A percentile compares a stretch with the other conserved stretches of the same genome.
These are phyloP conservation scores for Teunomyces gatunensis DNA, from an alignment of 805 yeast species.

Conservation along the genomic window DNA sequence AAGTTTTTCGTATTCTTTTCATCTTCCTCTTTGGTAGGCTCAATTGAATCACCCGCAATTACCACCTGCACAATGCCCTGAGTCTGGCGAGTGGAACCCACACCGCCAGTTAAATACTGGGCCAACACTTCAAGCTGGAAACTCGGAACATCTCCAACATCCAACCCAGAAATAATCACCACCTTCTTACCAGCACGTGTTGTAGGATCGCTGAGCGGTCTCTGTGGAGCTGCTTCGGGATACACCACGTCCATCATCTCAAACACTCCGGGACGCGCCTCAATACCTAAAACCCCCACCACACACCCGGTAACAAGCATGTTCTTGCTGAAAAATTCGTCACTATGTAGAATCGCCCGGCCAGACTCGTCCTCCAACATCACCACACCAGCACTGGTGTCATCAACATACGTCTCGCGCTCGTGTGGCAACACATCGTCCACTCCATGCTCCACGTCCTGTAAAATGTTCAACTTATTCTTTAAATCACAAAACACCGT, in stretches of 20 bases:
- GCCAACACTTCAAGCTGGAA: slow-evolving; percentile 54
- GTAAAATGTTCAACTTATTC: slow-evolving; percentile 79
- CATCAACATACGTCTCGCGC: slow-evolving; percentile 31
- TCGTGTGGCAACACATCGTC: slow-evolving; percentile 49
- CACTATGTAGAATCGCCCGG: slow-evolving; percentile 67
- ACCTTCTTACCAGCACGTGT: slow-evolving; percentile 41
- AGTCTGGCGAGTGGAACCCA: slow-evolving; percentile 40
- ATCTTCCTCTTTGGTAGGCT: slow-evolving; percentile 23
- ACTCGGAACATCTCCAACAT: slow-evolving; percentile 44
- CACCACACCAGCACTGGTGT: slow-evolving; percentile 52
- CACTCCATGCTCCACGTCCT: slow-evolving; percentile 66
- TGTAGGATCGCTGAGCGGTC: slow-evolving; percentile 17
- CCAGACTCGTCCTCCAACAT: slow-evolving; percentile 94
- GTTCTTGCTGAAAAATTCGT: slow-evolving; percentile 48
- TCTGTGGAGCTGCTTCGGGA: slow-evolving; percentile 65
- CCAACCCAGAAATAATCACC: slow-evolving; percentile 77
- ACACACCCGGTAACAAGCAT: slow-evolving; percentile 87
- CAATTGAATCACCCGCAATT: slow-evolving; percentile 71
- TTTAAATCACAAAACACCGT: slow-evolving; percentile 82
- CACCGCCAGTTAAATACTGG: slow-evolving; percentile 70
- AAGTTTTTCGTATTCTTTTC: slow-evolving; percentile 26
- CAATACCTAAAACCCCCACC: slow-evolving; percentile 83
- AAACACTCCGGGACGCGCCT: slow-evolving; percentile 77
- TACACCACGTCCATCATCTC: slow-evolving; percentile 76
- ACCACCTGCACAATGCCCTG: slow-evolving; percentile 49